phyloP scores from a whole-genome alignment of 2,329 filamentous ascomycete genomes.

The Furcasterigmium sp. region DNA sequence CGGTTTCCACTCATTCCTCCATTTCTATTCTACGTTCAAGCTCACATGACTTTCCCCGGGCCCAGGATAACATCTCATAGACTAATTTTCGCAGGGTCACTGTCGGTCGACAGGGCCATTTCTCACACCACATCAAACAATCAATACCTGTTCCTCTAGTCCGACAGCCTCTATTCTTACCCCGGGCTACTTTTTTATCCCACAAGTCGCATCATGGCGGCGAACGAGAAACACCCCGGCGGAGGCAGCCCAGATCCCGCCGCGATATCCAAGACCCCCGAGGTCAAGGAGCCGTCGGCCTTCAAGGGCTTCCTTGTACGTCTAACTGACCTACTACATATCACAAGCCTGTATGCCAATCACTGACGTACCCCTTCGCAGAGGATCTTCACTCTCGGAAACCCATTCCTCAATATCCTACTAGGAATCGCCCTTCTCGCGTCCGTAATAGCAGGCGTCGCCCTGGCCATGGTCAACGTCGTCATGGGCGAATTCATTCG shows the following conservation, averaged over 20 bases:
- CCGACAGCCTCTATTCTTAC: neutral
- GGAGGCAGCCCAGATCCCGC: neutral
- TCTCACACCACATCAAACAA: neutral
- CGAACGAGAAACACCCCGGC: neutral
- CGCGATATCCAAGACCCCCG: neutral
- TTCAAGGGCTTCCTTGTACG: neutral
- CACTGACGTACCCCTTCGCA: neutral
- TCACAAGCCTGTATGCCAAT: no score
- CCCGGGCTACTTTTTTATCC: neutral
- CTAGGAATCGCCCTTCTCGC: constrained; percentile 15
- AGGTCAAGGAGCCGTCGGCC: neutral
- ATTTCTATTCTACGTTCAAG: neutral
- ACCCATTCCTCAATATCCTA: constrained; percentile 15
- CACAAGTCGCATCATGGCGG: neutral
- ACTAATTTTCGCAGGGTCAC: neutral
- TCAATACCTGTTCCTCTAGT: neutral
- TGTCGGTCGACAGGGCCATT: neutral
- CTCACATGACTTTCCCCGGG: neutral
- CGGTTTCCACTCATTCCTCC: no score
- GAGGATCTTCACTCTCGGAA: neutral
- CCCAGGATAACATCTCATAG: neutral
- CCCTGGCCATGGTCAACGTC: constrained; percentile 20
- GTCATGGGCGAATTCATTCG: constrained; percentile 21
- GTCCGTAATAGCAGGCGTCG: constrained; percentile 19
- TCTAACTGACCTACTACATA: neutral